Evolutionary conservation across 805 yeast species (phyloP), one percentile per base, ranked within the genome.

Genomic region (Tetrapisispora namnaoensis): DNA sequence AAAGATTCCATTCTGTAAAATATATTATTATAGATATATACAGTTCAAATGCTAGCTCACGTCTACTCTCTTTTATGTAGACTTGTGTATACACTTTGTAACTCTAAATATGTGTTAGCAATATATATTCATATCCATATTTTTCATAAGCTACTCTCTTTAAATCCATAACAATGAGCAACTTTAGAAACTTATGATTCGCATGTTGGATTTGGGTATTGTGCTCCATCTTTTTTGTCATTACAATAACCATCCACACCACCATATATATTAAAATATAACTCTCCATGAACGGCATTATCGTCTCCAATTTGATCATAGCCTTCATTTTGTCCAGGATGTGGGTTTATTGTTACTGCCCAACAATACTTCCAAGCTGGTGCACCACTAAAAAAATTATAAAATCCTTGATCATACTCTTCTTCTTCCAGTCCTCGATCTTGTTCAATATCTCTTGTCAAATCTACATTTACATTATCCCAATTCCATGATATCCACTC

Each of bases 181-280:
- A 35, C 8, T 35, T 35, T 35, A 14, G 37, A 35, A 35, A 10
- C 18, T n/a, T 37, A 37, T 20, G 40, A 37, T 37, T 37, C 24
- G 21, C 40, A 37, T 17, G 40, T 24, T 18, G 40, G 40, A 28
- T 22, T 28, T 11, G 22, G 22, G 22, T 36, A 41, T 27, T 42
- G 45, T 6, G 45, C 45, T 32, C 52, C 47, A 32, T 39, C 37
- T 38, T 42, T 38, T 20, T 46, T 44, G 39, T 50, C 48, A 42
- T 50, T 50, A 37, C 48, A 50, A 35, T 47, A 43, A 28, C 35
- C 37, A 44, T 50, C 52, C 20, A 50, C 40, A 44, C 53, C 53
- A 43, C 53, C 53, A 36, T 50, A 50, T 30, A 48, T 44, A 41
- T 50, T 50, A 35, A 43, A 47, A 44, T 47, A 48, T 14, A 38